Evolutionary conservation across 2,329 filamentous ascomycete species (phyloP), one percentile per base, ranked within the genome.

Genomic region (Nemania abortiva): DNA sequence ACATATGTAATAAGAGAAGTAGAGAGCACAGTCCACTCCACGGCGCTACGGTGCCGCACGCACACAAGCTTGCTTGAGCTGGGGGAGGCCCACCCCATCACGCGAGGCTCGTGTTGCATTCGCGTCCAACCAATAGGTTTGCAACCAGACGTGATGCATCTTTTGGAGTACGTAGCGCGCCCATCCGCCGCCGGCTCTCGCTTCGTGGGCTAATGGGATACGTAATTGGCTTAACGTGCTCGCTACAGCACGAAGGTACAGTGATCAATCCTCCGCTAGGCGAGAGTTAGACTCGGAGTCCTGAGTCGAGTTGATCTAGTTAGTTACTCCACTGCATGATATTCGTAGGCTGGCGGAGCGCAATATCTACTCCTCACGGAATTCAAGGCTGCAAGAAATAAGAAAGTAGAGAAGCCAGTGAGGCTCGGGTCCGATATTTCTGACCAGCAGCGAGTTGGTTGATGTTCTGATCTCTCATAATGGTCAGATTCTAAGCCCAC

Each of bases 121-220:
- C 27, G 57, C 52, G 49, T 64, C 56, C 15, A 31, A 50, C 68
- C 47, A 68, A 70, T 70, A 52, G 68, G 53, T 31, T 59, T 20
- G 47, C 50, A 49, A 20, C 39, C 57, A 50, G 63, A 50, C 6
- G 24, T 47, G 45, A 45, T 54, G 49, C 24, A 50, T 53, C 27
- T 31, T 52, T 59, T 50, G 60, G 53, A 29, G 58, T 52, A 37
- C 24, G 50, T 34, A 55, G 52, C 52, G 29, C 52, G 7, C 13
- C 52, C 27, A 34, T 34, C 54, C 29, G 49, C 54, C 29, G 49
- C 57, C 31, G 27, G 39, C 34, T 5, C 47, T 60, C 15, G 47
- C 29, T 66, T 66, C 45, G 49, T 20, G 10, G 49, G 27, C 22
- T 34, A 47, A 57, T n/a, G 50, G 58, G 47, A 42, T 57, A 27